Conservation (phyloP, 768 basidiomycete genomes). For the Mycena rebaudengoi region DNA sequence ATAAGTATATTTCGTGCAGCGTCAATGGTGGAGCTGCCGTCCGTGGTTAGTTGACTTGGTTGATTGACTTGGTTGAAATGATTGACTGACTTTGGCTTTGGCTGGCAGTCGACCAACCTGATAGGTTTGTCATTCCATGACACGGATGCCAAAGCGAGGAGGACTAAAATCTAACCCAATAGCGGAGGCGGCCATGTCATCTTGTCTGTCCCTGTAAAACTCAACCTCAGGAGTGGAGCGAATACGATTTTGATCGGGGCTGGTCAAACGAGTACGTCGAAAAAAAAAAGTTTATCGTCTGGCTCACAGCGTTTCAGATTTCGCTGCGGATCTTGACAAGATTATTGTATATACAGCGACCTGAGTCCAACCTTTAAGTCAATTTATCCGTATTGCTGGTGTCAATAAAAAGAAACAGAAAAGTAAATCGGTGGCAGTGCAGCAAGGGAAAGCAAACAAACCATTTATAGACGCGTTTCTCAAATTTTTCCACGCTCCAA, state of each 20-base stretch:
- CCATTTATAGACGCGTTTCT: too few species aligned
- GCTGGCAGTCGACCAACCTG: conserved; percentile 65
- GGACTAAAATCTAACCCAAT: too few species aligned
- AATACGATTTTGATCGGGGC: conserved; percentile 61
- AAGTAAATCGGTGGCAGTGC: neutral
- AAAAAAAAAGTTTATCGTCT: neutral
- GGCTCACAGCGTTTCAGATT: conserved; percentile 44
- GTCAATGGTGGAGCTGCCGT: conserved; percentile 65
- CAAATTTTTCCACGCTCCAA: too few species aligned
- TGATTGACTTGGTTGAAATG: too few species aligned
- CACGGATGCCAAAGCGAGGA: too few species aligned
- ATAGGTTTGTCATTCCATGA: too few species aligned
- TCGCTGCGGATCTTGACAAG: conserved; percentile 68
- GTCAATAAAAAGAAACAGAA: too few species aligned
- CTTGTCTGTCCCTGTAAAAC: conserved; percentile 63
- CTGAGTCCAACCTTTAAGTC: neutral
- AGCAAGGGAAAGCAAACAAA: neutral
- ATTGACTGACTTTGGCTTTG: too few species aligned
- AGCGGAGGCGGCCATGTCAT: conserved; percentile 63
- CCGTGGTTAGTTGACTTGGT: too few species aligned
- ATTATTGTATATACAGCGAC: conserved; percentile 58
- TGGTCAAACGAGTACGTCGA: conserved; percentile 57
- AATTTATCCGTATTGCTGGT: too few species aligned
- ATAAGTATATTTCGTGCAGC: conserved; percentile 37
- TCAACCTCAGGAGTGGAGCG: conserved; percentile 56